Base-by-base conservation (phyloP, 768 basidiomycete species). In the Pleurotus sapidus region DNA sequence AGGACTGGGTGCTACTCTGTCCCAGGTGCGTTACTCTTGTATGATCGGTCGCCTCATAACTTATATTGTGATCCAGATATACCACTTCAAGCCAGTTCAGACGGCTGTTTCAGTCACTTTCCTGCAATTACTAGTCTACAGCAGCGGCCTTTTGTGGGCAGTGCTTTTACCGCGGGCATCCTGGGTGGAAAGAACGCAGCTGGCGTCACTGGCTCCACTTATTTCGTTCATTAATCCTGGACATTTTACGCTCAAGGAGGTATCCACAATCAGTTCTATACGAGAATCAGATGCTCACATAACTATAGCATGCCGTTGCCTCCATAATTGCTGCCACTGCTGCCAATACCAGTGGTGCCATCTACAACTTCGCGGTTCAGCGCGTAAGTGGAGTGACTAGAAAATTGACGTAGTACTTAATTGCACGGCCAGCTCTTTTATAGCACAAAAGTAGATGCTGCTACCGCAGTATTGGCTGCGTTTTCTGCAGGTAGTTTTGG, bases 401-500 rank as follows among this genome's bases (percentile, higher is more conserved):
- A 34, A 34, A 34, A 11, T 8, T 34, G 9, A 3, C 30, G 8
- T 4, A 34, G 30, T 34, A 34, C 11, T 11, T 4, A 34, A 34
- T 34, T 17, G 8, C 5, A 9, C 4, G 42, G 42, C 7, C 20
- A 84, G 83, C 75, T 87, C 1, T 87, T 81, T 64, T 88, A 86
- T 63, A 71, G 81, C 57, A 82, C 81, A 3, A 69, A 82, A 34
- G 80, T 85, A 2, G 72, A 75, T 47, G 79, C 82, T 1, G 73
- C 77, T 0, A 84, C 83, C 2, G 84, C 83, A 3, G 70, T 86
- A 24, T 75, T 88, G 9, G 81, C 83, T 0, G 84, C 83, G 0
- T 86, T 86, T 68, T 86, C 84, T 1, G 83, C 84, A 0, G 82
- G 81, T 4, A 82, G 82, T 63, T 86, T 87, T 66, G 84, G 83